phyloP scores from a whole-genome alignment of 2,329 filamentous ascomycete species.

The Phyllosticta citrichinensis region DNA sequence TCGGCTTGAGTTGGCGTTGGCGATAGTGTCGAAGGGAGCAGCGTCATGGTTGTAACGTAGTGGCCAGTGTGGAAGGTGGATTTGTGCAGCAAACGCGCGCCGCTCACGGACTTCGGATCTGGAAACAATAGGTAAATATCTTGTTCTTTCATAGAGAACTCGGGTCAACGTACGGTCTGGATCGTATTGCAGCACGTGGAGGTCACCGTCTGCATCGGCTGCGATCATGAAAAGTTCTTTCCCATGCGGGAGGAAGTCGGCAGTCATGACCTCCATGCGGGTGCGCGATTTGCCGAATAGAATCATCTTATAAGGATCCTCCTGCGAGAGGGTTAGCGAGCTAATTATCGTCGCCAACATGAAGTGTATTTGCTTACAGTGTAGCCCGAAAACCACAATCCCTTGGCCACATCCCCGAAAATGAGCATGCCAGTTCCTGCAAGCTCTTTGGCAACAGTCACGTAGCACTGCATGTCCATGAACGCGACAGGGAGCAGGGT shows the following conservation, averaged over 20 bases:
- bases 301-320: slow-evolving; percentile 93
- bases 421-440: slow-evolving; percentile 75
- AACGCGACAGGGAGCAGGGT: slow-evolving; percentile 89
- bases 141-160: neutral
- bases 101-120: slow-evolving; percentile 91
- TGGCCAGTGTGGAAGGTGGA: slow-evolving; percentile 84
- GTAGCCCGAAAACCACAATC: slow-evolving; percentile 92
- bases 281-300: slow-evolving; percentile 81
- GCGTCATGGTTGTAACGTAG: slow-evolving; percentile 60
- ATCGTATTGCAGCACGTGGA: slow-evolving; percentile 88
- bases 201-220: slow-evolving; percentile 71
- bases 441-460: slow-evolving; percentile 75
- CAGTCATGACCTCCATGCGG: slow-evolving; percentile 65
- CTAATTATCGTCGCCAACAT: too few relatives aligned
- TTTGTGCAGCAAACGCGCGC: slow-evolving; percentile 75
- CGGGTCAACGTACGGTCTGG: slow-evolving; percentile 65
- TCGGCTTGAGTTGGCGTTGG: slow-evolving; percentile 28
- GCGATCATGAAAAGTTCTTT: slow-evolving; percentile 74
- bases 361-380: slow-evolving; percentile 37
- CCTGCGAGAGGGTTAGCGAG: slow-evolving; percentile 32
- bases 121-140: slow-evolving; percentile 5
- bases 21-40: slow-evolving; percentile 59
- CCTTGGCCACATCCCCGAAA: slow-evolving; percentile 84
- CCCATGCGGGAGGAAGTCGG: slow-evolving; percentile 81
- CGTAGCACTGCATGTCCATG: slow-evolving; percentile 94